phyloP scores from a whole-genome alignment of 306 rosid species.

The Oemleria cerasiformis region DNA sequence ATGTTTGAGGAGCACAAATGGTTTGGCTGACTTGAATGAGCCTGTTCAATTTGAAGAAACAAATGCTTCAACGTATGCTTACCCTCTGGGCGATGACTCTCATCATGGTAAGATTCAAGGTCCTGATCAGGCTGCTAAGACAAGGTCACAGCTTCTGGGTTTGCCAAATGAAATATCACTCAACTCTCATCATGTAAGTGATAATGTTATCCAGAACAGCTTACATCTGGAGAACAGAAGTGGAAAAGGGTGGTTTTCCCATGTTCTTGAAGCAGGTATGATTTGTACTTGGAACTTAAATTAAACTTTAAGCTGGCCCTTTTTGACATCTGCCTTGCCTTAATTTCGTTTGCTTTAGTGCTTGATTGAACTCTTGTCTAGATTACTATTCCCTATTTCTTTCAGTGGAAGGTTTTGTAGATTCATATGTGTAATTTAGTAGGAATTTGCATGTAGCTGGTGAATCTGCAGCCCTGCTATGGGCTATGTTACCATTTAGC shows the following conservation, averaged over 20 bases:
- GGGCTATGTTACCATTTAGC: conserved; percentile 2
- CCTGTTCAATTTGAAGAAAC: conserved; percentile 72
- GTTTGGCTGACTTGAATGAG: conserved; percentile 83
- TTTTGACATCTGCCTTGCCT: background rate
- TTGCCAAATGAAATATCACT: conserved; percentile 45
- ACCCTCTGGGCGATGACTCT: conserved; percentile 31
- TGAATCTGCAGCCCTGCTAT: background rate
- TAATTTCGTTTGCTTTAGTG: background rate
- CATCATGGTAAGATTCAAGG: conserved; percentile 43
- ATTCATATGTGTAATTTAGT: background rate
- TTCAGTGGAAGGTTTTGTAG: background rate
- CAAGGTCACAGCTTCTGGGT: conserved; percentile 39
- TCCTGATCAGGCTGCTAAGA: conserved; percentile 38
- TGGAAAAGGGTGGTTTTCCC: conserved; percentile 52
- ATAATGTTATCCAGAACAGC: conserved; percentile 32
- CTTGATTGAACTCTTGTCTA: background rate
- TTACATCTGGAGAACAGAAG: conserved; percentile 46
- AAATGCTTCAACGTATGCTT: conserved; percentile 42
- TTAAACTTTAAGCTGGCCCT: conserved; percentile 6
- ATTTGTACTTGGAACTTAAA: conserved; percentile 22
- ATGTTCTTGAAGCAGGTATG: conserved; percentile 67
- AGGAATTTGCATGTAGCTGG: background rate
- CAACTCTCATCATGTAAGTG: conserved; percentile 42
- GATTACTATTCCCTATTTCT: background rate
- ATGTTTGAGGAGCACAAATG: conserved; percentile 42